Evolutionary conservation across 2,329 filamentous ascomycete species (phyloP).

Genomic region (Epichloe glyceriae): DNA sequence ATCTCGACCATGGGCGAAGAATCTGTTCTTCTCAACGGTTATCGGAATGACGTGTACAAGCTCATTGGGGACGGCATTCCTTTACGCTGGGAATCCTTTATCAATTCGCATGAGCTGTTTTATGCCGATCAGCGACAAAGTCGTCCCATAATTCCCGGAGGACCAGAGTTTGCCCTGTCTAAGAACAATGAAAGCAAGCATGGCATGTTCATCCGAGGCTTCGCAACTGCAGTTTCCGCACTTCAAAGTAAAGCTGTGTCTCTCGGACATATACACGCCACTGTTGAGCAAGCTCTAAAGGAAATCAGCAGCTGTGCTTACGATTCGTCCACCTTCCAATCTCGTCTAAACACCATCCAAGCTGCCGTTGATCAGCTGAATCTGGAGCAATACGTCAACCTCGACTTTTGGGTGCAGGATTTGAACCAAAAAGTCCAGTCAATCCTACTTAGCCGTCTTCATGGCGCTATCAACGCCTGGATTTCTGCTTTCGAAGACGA

Average conservation of each 20-base stretch:
- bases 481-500: conserved; percentile 68
- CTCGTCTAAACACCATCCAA: conserved; percentile 74
- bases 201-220: conserved; percentile 90
- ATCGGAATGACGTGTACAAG: conserved; percentile 77
- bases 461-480: conserved; percentile 75
- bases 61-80: conserved; percentile 80
- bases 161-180: conserved; percentile 28
- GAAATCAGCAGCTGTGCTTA: conserved; percentile 81
- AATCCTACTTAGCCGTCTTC: conserved; percentile 70
- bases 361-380: conserved; percentile 92
- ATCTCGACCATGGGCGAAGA: conserved; percentile 81
- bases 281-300: conserved; percentile 63
- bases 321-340: conserved; percentile 63
- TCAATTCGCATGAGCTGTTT: conserved; percentile 86
- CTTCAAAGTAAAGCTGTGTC: conserved; percentile 79
- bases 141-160: conserved; percentile 29
- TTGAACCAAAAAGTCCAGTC: conserved; percentile 78
- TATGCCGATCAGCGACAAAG: conserved; percentile 38
- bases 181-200: conserved; percentile 75
- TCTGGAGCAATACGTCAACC: conserved; percentile 88
- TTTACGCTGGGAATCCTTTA: conserved; percentile 93
- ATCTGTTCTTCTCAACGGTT: conserved; percentile 75
- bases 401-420: conserved; percentile 76
- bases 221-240: conserved; percentile 74
- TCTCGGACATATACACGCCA: conserved; percentile 67